Conservation (phyloP, 78 protist species). For the Protostelium mycophagum region DNA sequence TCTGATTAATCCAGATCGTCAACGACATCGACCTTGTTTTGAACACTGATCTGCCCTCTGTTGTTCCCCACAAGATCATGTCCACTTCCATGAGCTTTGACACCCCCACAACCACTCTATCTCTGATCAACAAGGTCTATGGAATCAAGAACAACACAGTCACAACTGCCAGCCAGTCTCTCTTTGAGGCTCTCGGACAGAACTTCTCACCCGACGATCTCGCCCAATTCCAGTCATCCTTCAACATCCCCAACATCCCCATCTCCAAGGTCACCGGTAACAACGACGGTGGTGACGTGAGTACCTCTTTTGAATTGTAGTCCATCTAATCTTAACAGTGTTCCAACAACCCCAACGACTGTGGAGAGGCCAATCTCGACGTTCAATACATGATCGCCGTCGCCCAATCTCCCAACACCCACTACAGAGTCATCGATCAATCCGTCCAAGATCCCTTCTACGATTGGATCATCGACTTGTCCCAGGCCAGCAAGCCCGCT, state of each 20-base stretch:
- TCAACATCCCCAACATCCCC: background rate
- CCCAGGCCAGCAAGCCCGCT: background rate
- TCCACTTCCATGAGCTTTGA: background rate
- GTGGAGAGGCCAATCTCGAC: conserved; percentile 1
- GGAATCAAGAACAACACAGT: background rate
- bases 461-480: background rate
- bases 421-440: background rate
- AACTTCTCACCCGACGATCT: background rate
- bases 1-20: background rate
- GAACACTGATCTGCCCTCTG: background rate
- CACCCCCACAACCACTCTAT: background rate
- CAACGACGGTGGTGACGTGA: background rate
- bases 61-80: background rate
- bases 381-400: conserved; percentile 19
- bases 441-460: background rate
- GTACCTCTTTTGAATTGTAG: background rate
- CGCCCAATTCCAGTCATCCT: background rate
- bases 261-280: conserved; percentile 1
- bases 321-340: background rate
- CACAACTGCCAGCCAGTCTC: background rate
- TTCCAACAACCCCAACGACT: background rate
- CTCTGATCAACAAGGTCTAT: background rate
- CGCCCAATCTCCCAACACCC: conserved; percentile 11
- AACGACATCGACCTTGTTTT: background rate
- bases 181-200: background rate